Evolutionary conservation across 2,329 filamentous ascomycete genomes (phyloP).

Genomic region (Cladophialophora chaetospira): DNA sequence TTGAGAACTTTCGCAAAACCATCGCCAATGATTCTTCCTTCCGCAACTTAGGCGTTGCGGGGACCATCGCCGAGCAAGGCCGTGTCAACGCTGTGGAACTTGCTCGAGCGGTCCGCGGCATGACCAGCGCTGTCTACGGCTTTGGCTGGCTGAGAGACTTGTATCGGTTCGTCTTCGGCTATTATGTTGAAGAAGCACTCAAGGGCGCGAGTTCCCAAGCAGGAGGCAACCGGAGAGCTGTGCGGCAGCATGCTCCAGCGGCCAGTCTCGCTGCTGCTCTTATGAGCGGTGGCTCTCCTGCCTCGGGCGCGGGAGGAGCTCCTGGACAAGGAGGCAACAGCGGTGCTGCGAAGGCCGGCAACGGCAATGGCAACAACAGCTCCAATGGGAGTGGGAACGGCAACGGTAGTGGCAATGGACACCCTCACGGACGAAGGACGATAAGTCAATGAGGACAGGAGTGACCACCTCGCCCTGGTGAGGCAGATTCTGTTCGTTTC

Average conservation of each 20-base stretch:
- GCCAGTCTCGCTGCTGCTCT: slow-evolving; percentile 25
- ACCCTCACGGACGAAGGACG: slow-evolving; percentile 8
- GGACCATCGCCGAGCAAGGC: slow-evolving; percentile 58
- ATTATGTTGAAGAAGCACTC: slow-evolving; percentile 73
- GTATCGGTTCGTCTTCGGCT: slow-evolving; percentile 82
- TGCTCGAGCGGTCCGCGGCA: slow-evolving; percentile 74
- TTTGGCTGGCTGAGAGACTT: slow-evolving; percentile 81
- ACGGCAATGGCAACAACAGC: background rate
- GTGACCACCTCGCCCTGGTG: background rate
- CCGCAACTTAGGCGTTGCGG: slow-evolving; percentile 44
- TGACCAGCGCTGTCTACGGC: slow-evolving; percentile 66
- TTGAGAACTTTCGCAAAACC: slow-evolving; percentile 78
- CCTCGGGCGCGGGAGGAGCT: background rate
- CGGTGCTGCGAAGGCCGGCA: slow-evolving; percentile 1
- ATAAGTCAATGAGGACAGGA: slow-evolving; percentile 12
- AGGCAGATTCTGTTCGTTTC: too few relatives aligned
- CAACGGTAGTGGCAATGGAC: slow-evolving; percentile 6
- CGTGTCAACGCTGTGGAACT: slow-evolving; percentile 73
- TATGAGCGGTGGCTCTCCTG: slow-evolving; percentile 11
- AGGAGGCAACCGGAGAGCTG: background rate
- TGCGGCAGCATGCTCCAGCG: slow-evolving; percentile 7
- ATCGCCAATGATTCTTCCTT: slow-evolving; percentile 73
- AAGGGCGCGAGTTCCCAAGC: slow-evolving; percentile 17
- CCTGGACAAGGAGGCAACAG: background rate
- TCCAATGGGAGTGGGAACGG: slow-evolving; percentile 5